Conservation (phyloP, 306 rosid species). For the Clitoria ternatea region DNA sequence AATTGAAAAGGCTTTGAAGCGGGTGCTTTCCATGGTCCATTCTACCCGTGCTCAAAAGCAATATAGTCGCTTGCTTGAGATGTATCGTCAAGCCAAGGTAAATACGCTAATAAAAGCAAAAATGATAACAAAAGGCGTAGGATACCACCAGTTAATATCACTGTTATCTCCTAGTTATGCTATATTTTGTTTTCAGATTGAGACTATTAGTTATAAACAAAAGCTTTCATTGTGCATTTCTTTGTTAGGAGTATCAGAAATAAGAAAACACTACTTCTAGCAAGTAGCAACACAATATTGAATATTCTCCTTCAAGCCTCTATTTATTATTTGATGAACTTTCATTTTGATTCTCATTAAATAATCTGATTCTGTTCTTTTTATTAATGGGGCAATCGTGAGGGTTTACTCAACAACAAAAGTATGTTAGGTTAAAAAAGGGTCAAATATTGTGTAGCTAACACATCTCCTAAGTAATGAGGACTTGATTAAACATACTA, state of each 20-base stretch:
- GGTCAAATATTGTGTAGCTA: not conserved
- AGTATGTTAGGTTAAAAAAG: not conserved
- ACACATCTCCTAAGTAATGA: not conserved
- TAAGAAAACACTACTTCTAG: not conserved
- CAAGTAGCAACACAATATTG: not conserved
- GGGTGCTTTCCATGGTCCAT: conserved; percentile 79
- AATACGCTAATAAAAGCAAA: not conserved
- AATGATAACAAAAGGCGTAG: not conserved
- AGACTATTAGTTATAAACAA: not conserved
- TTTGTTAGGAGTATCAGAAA: not conserved
- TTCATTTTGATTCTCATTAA: not conserved
- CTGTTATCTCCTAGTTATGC: not conserved
- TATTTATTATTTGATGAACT: not conserved
- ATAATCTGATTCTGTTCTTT: not conserved
- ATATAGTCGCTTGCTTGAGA: conserved; percentile 73
- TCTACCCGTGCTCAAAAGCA: conserved; percentile 71
- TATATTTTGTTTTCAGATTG: not conserved
- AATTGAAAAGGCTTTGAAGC: conserved; percentile 62
- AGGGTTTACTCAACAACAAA: not conserved
- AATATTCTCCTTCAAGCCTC: not conserved
- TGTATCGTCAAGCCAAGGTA: conserved; percentile 77
- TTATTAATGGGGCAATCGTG: not conserved
- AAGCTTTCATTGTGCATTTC: not conserved
- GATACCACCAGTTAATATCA: not conserved
- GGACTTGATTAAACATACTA: not conserved